phyloP scores from a whole-genome alignment of 345 rosid species.

The Anacardium occidentale region DNA sequence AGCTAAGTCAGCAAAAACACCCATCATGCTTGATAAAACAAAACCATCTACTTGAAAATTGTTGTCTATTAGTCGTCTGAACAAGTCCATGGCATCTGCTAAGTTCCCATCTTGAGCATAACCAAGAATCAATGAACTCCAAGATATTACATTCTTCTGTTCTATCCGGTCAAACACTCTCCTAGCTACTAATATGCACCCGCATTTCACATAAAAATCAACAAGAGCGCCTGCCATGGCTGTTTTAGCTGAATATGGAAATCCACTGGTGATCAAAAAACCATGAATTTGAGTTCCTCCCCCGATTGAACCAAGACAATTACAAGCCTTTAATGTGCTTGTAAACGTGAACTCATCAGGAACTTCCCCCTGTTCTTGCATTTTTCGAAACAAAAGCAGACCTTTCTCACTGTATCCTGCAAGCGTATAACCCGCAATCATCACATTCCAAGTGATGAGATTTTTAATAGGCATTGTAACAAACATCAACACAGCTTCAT shows the following conservation, averaged over 20 bases:
- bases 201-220: conserved; percentile 76
- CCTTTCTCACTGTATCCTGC: conserved; percentile 60
- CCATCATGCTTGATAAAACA: conserved; percentile 69
- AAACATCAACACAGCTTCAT: conserved; percentile 58
- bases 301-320: conserved; percentile 41
- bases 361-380: conserved; percentile 40
- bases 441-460: conserved; percentile 74
- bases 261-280: conserved; percentile 55
- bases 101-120: conserved; percentile 76
- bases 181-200: conserved; percentile 49
- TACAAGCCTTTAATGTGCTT: conserved; percentile 69
- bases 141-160: conserved; percentile 61
- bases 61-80: conserved; percentile 50
- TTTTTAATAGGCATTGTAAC: conserved; percentile 39
- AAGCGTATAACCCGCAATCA: conserved; percentile 58
- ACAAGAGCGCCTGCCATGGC: conserved; percentile 63
- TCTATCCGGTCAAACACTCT: conserved; percentile 54
- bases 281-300: conserved; percentile 70
- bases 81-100: conserved; percentile 63
- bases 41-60: conserved; percentile 48
- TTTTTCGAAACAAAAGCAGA: conserved; percentile 48
- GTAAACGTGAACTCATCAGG: conserved; percentile 74
- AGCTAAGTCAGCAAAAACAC: conserved; percentile 83
- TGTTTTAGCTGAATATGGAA: conserved; percentile 38
- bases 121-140: conserved; percentile 76